Base-by-base conservation (phyloP, 352 stramenopile species). In the Poterioochromonas sp. region DNA sequence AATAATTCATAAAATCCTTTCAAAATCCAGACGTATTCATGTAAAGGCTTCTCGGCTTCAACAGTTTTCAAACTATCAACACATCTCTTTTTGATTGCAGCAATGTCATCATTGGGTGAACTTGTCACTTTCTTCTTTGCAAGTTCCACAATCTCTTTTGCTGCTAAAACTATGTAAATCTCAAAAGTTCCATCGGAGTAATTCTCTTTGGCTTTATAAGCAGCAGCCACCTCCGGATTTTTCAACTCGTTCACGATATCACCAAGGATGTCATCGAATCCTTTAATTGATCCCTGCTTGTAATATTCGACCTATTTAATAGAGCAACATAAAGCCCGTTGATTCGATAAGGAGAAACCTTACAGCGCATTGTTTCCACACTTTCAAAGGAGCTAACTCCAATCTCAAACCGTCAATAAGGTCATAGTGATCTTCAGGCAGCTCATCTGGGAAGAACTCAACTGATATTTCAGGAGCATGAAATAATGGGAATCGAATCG, bases 381-480 rank as follows among this genome's bases (percentile, higher is more conserved):
- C 20, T 74, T 54, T 51, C 5, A 74, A 35, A 1, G 65, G 65
- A 18, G 65, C 65, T 35, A 74, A 54, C 53, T 74, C 65, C 5
- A 3, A 8, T 51, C 65, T 32, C 20, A 74, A n/a, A 37, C 34
- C 65, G 53, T 74, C 65, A 37, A 74, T 51, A 1, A 74, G 1
- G n/a, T 74, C 65, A 11, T 37, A 26, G 8, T 39, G 34, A 32
- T 65, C n/a, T 32, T 22, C 15, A 35, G 65, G 65, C 5, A 74
- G 39, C n/a, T 74, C 65, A 54, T 74, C 65, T 11, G 65, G 40
- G 32, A 58, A 74, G 37, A 74, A 71, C n/a, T n/a, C n/a, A n/a
- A n/a, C n/a, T n/a, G n/a, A n/a, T n/a, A n/a, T n/a, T n/a, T n/a
- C n/a, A n/a, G n/a, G n/a, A n/a, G n/a, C n/a, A n/a, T n/a, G n/a